phyloP scores from a whole-genome alignment of 495 filamentous ascomycete species.

The Pseudoneurospora amorphoporcata region DNA sequence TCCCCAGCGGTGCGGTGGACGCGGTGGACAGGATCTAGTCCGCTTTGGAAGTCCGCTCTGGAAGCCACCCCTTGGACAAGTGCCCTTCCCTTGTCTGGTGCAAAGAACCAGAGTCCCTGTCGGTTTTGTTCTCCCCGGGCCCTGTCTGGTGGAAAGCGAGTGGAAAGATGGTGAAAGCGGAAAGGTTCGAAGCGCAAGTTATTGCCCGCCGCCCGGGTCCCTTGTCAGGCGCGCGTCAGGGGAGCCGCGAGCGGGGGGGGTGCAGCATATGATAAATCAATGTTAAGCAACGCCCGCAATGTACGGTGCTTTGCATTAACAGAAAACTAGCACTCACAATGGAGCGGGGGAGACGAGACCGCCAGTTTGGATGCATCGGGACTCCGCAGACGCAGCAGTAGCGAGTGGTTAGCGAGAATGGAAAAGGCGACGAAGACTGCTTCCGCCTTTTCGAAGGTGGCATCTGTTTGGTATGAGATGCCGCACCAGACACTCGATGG shows the following conservation, averaged over 20 bases:
- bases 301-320: neutral
- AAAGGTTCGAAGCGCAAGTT: neutral
- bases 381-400: conserved; percentile 1
- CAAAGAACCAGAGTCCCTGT: neutral
- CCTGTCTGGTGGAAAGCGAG: neutral
- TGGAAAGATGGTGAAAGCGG: neutral
- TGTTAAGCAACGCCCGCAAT: neutral
- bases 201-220: neutral
- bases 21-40: neutral
- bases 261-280: neutral
- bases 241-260: neutral
- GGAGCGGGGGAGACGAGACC: conserved; percentile 15
- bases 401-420: neutral
- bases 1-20: neutral
- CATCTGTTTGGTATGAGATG: neutral
- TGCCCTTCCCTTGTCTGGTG: neutral
- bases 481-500: neutral
- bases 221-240: neutral
- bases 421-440: neutral
- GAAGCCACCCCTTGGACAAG: neutral
- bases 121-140: neutral
- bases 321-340: conserved; percentile 16
- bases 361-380: conserved; percentile 17
- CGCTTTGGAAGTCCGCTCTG: neutral
- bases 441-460: neutral